These are phyloP conservation scores for Mortierella sp. DNA, from an alignment of 371 early-diverging fungal genomes.

Conservation along the genomic window DNA sequence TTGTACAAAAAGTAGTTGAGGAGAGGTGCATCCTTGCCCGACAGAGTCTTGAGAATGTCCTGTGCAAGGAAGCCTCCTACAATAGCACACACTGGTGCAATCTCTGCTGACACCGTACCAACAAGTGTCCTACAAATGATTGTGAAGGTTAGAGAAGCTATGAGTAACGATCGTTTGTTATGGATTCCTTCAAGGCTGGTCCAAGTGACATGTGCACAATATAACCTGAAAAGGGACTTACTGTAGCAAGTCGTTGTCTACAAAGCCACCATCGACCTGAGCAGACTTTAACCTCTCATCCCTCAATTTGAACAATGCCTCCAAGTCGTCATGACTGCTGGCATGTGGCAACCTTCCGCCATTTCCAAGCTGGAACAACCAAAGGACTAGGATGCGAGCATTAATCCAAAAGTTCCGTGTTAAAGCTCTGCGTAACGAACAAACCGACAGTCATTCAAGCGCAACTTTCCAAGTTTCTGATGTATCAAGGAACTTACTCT, in stretches of 20 bases:
- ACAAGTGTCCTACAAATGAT: slow-evolving; percentile 58
- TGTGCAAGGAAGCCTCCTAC: slow-evolving; percentile 92
- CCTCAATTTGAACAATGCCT: slow-evolving; percentile 34
- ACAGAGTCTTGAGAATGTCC: slow-evolving; percentile 87
- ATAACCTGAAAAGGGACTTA: slow-evolving; percentile 36
- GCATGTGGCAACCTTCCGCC: slow-evolving; percentile 39
- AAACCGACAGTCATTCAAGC: neutral
- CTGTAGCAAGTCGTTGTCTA: slow-evolving; percentile 66
- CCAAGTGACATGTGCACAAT: neutral
- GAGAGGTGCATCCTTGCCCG: slow-evolving; percentile 84
- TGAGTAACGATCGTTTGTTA: too few relatives aligned
- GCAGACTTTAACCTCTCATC: slow-evolving; percentile 41
- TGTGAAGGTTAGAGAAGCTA: neutral
- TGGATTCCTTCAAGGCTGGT: neutral
- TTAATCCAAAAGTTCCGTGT: neutral
- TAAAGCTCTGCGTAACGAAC: neutral
- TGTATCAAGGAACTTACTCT: slow-evolving; percentile 55
- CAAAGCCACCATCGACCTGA: slow-evolving; percentile 43
- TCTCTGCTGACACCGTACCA: slow-evolving; percentile 67
- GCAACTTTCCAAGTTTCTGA: neutral
- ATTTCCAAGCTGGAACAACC: slow-evolving; percentile 58
- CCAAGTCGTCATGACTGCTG: slow-evolving; percentile 37
- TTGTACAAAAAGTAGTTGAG: slow-evolving; percentile 87
- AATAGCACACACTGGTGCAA: slow-evolving; percentile 85
- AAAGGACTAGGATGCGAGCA: slow-evolving; percentile 46